Evolutionary conservation across 2,329 filamentous ascomycete species (phyloP).

Genomic region (Alternaria ventricosa): DNA sequence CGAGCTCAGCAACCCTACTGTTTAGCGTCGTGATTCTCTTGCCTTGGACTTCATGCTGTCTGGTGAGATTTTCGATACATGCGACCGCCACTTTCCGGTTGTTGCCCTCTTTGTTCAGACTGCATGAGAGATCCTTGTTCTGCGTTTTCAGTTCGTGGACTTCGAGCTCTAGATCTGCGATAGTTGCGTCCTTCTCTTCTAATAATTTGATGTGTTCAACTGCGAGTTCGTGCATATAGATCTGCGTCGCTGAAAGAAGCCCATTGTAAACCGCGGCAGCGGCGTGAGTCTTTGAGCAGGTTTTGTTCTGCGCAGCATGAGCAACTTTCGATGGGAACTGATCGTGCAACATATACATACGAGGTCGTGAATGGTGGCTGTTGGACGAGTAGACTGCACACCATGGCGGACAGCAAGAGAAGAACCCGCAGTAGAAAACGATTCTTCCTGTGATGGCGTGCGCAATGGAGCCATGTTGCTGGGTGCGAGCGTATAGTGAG

Average conservation of each 20-base stretch:
- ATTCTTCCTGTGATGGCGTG: rapidly evolving
- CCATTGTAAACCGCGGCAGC: not conserved
- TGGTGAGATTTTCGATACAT: rapidly evolving
- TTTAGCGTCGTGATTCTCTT: too few relatives aligned
- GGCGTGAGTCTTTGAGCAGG: not conserved
- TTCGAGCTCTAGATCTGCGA: rapidly evolving
- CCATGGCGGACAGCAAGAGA: not conserved
- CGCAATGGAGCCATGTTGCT: not conserved
- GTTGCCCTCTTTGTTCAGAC: rapidly evolving
- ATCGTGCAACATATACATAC: not conserved
- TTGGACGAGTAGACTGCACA: not conserved
- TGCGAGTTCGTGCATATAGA: not conserved
- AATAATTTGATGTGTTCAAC: rapidly evolving
- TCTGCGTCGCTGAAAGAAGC: not conserved
- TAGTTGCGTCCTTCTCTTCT: not conserved
- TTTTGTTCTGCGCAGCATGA: not conserved
- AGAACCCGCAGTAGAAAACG: rapidly evolving
- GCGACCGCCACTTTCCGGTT: not conserved
- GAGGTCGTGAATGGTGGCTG: not conserved
- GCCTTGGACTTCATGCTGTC: not conserved
- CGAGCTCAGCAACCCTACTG: not conserved
- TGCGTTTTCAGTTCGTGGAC: not conserved
- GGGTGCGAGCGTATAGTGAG: not conserved
- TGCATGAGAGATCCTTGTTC: not conserved
- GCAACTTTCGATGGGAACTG: not conserved